Percentiles rank a stretch among this genome's conserved stretches.
phyloP scores from a whole-genome alignment of 805 yeast species.

The Zygoascus bituminiphila region DNA sequence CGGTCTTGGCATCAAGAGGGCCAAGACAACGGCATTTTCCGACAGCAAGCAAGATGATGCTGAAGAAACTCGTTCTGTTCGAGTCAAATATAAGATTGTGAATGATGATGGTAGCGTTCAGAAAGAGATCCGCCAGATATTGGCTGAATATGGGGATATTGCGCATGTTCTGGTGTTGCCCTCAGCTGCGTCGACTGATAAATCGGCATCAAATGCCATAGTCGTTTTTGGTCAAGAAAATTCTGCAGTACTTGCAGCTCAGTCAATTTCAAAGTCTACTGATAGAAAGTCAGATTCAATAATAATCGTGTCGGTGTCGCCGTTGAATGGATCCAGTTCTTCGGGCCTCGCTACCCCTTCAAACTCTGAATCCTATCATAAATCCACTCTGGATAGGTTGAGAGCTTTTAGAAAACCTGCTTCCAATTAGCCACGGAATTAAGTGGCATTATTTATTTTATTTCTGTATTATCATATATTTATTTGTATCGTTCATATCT shows the following conservation, averaged over 20 bases:
- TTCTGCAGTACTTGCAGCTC: neutral
- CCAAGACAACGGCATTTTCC: neutral
- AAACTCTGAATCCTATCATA: neutral
- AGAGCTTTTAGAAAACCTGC: neutral
- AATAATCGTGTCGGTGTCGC: neutral
- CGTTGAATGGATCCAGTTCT: too few species aligned
- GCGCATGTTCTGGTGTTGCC: neutral
- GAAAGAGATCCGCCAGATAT: neutral
- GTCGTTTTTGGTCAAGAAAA: neutral
- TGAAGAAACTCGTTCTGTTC: neutral
- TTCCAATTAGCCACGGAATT: too few species aligned
- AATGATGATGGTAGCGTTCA: too few species aligned
- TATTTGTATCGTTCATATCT: too few species aligned
- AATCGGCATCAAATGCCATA: neutral
- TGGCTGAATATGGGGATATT: neutral
- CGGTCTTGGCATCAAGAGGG: neutral
- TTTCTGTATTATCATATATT: too few species aligned
- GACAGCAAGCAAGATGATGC: too few species aligned
- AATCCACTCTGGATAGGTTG: constrained; percentile 1
- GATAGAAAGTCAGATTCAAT: too few species aligned
- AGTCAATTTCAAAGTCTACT: neutral
- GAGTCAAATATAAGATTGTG: neutral
- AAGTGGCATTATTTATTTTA: too few species aligned
- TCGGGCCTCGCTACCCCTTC: too few species aligned
- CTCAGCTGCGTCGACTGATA: neutral